A percentile compares a stretch with the other conserved stretches of the same genome.
Evolutionary conservation across 1,284 basidiomycete genomes (phyloP).

Genomic region (Sanghuangporus baumii): DNA sequence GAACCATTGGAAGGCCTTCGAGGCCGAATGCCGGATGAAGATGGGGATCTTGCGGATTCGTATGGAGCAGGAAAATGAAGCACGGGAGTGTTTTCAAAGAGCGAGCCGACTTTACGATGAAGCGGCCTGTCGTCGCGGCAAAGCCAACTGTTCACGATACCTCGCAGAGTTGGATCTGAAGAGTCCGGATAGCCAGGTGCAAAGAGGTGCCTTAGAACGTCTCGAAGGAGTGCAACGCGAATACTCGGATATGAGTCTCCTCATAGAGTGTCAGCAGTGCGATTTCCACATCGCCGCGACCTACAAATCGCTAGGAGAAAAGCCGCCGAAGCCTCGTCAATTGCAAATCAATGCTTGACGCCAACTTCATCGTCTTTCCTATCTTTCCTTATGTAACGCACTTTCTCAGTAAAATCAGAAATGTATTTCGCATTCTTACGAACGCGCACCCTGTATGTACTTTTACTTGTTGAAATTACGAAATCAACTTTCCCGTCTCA

Average conservation of each 20-base stretch:
- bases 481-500: too few species aligned
- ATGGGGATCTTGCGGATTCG: neutral
- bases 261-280: neutral
- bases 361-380: neutral
- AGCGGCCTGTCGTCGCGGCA: neutral
- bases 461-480: too few species aligned
- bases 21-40: constrained; percentile 4
- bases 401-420: too few species aligned
- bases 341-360: neutral
- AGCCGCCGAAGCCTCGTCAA: neutral
- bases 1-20: neutral
- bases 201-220: neutral
- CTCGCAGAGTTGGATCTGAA: neutral
- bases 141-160: neutral
- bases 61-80: neutral
- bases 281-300: neutral
- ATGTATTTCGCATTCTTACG: too few species aligned
- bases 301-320: neutral
- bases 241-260: neutral
- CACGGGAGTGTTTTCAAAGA: neutral
- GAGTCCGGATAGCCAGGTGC: neutral
- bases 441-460: too few species aligned
- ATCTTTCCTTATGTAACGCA: too few species aligned
- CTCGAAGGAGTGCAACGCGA: neutral
- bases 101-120: neutral